These are phyloP conservation scores for Eucalyptus tenuipes DNA, from an alignment of 345 rosid genomes.

Conservation along the genomic window DNA sequence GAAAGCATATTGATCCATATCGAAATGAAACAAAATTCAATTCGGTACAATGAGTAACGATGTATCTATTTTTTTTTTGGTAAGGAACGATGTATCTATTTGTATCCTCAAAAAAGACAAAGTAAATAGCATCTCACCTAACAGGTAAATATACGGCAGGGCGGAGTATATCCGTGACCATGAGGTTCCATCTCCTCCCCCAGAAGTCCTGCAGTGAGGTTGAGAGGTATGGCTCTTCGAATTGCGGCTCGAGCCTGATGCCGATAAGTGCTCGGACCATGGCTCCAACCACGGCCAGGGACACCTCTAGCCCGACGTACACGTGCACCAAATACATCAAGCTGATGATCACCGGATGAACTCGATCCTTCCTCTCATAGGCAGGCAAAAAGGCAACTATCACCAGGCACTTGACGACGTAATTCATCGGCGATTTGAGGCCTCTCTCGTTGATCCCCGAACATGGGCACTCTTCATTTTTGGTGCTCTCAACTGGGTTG, in stretches of 20 bases:
- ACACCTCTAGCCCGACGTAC: constrained; percentile 30
- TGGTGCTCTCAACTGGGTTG: not conserved
- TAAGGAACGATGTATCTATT: not conserved
- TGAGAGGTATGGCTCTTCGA: constrained; percentile 43
- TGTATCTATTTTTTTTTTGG: no score
- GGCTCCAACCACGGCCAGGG: constrained; percentile 18
- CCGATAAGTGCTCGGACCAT: constrained; percentile 14
- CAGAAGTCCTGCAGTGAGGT: constrained; percentile 73
- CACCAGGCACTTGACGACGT: constrained; percentile 17
- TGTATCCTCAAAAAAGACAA: not conserved
- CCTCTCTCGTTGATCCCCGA: not conserved
- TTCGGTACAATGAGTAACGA: not conserved
- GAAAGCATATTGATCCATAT: not conserved
- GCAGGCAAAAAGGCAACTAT: constrained; percentile 5
- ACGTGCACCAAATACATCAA: constrained; percentile 23
- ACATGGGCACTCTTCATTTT: not conserved
- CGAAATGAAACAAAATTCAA: not conserved
- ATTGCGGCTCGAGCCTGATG: constrained; percentile 37
- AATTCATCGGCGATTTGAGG: not conserved
- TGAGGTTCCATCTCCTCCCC: constrained; percentile 70
- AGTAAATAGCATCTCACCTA: not conserved
- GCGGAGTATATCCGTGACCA: constrained; percentile 37
- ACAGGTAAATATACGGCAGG: constrained; percentile 49
- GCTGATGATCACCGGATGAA: constrained; percentile 17
- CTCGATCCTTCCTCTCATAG: constrained; percentile 5